These are phyloP conservation scores for Furcasterigmium furcatum DNA, from an alignment of 2,329 filamentous ascomycete genomes.

Conservation along the genomic window DNA sequence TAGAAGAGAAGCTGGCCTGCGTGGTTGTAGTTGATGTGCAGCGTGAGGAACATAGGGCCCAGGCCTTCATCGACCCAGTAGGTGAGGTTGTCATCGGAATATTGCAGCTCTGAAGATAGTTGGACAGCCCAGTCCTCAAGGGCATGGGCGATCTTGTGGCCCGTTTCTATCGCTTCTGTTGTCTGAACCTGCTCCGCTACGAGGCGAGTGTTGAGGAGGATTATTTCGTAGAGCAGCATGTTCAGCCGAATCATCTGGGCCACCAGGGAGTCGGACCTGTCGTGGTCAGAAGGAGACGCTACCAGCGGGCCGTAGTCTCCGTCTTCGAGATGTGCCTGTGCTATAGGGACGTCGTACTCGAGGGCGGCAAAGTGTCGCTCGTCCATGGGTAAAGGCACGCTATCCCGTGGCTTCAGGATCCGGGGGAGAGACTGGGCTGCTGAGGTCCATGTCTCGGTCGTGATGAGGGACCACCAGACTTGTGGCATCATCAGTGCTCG, in stretches of 20 bases:
- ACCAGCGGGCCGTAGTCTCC: background rate
- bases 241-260: constrained; percentile 23
- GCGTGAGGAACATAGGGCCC: constrained; percentile 36
- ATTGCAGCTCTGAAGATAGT: constrained; percentile 28
- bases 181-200: constrained; percentile 15
- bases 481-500: too few relatives aligned
- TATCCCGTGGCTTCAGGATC: constrained; percentile 11
- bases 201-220: constrained; percentile 30
- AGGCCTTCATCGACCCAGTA: constrained; percentile 30
- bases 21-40: constrained; percentile 44
- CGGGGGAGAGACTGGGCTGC: constrained; percentile 16
- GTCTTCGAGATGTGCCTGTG: too few relatives aligned
- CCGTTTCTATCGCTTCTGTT: constrained; percentile 17
- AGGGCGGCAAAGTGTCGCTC: constrained; percentile 26
- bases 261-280: constrained; percentile 17
- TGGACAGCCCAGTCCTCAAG: constrained; percentile 30
- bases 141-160: constrained; percentile 19
- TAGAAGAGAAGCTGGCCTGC: constrained; percentile 42
- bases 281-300: constrained; percentile 2
- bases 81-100: constrained; percentile 33
- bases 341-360: background rate
- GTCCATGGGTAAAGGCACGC: constrained; percentile 29
- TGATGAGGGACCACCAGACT: constrained; percentile 18
- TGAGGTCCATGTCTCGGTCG: constrained; percentile 17
- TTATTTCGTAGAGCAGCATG: constrained; percentile 31